Base-by-base conservation (phyloP, 129 eudicot species). In the Lactuca saligna region DNA sequence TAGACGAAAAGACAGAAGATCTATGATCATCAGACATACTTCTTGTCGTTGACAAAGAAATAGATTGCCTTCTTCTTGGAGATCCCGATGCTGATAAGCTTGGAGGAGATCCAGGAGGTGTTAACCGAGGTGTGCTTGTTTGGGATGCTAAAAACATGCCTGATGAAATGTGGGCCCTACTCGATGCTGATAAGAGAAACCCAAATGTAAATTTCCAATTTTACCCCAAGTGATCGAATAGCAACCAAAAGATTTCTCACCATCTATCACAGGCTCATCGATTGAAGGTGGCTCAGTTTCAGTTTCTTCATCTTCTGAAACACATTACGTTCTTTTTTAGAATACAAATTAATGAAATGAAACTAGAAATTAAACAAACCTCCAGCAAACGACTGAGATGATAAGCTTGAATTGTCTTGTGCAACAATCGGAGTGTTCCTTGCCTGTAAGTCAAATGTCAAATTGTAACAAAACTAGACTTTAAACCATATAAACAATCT, bases 31-130 rank as follows among this genome's bases (percentile, higher is more conserved):
- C 95, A 17, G 80, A 61, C 70, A 56, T 76, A 59, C 49, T 76
- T 61, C 75, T 69, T 61, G 80, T 12, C 51, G 63, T 61, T 65
- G 85, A 10, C n/a, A 81, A 70, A 53, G 96, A 66, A 73, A 89
- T 70, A 33, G 99, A 87, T 54, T 89, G 97, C 59, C 97, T 74
- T 82, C 93, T 80, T 73, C 97, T 75, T 12, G 99, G 98, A 41
- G 98, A 89, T 39, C 66, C 88, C 50, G 98, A 86, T 39, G 90
- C 91, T 55, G 99, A 89, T 31, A 75, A 66, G 71, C 66, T 82
- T 39, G 97, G 99, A 59, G 97, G 97, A 20, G 99, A 85, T 74
- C 88, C 92, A 57, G 96, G 90, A 61, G 99, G 99, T 34, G 95
- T 93, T 57, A 87, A 75, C 68, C 85, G 83, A 70, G 97, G 97